Evolutionary conservation across 2,329 filamentous ascomycete genomes (phyloP), one percentile per base, ranked within the genome.

Genomic region (Diaporthe citri): DNA sequence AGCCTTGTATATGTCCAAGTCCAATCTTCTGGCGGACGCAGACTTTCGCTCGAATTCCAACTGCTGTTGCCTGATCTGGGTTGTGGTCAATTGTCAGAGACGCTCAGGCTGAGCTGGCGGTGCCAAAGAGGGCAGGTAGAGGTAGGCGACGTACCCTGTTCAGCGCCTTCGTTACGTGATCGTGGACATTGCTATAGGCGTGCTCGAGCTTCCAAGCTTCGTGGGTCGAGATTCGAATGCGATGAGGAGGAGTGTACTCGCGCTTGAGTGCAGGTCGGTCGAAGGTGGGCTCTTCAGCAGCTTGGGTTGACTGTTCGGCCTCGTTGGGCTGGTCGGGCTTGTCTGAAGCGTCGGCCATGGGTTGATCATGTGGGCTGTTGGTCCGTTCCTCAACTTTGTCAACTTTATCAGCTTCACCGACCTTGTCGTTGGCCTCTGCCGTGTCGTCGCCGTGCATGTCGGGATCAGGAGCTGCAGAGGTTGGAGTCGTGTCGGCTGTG

Each of bases 241-340:
- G 64, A 20, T 55, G 34, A 13, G 64, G 64, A 39, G 64, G 64
- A 9, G 64, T 69, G n/a, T 22, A 36, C 48, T 55, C 34, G 34
- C 48, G 64, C 48, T 69, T 55, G 13, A 55, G 48, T 34, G 64
- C 15, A 39, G 64, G 64, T 1, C 48, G 64, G 9, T 2, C 13
- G 4, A 48, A 10, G 2, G n/a, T 5, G 12, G 64, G 3, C 10
- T 51, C 8, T 12, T 25, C 4, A 31, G n/a, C n/a, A 39, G 46
- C 4, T 22, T 22, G 22, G 20, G 46, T 22, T 25, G 48, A 31
- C 31, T 52, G 20, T 2, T 28, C 9, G 13, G n/a, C 7, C 31
- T 12, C 6, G 39, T 46, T 5, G 13, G 57, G 57, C 57, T 17
- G 12, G 22, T 60, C 6, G 28, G 43, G 10, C 13, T n/a, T n/a